These are phyloP conservation scores for Chlorella vulgaris DNA, from an alignment of 139 green algal species.

Conservation along the genomic window DNA sequence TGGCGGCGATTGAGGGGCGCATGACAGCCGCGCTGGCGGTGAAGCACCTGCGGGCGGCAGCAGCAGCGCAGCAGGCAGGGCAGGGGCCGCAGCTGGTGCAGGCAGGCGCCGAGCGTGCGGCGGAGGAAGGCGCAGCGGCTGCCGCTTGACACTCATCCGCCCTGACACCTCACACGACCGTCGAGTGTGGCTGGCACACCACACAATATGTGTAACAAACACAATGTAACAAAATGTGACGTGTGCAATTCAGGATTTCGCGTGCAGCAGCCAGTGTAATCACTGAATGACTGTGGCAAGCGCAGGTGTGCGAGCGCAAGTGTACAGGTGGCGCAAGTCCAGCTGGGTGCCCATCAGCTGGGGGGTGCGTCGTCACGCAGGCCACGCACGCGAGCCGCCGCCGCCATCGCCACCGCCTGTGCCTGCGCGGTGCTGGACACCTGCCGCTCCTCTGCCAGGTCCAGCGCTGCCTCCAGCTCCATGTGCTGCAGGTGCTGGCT, in stretches of 20 bases:
- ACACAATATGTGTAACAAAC: too few relatives aligned
- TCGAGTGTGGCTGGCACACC: too few relatives aligned
- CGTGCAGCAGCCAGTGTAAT: too few relatives aligned
- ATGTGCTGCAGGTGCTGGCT: slow-evolving; percentile 18
- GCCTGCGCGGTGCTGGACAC: neutral
- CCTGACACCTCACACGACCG: too few relatives aligned
- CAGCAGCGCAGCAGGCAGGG: neutral
- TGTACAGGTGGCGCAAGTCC: too few relatives aligned
- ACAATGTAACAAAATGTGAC: too few relatives aligned
- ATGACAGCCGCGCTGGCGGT: slow-evolving; percentile 64
- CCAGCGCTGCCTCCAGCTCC: slow-evolving; percentile 21
- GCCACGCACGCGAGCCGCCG: slow-evolving; percentile 16
- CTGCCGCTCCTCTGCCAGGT: neutral
- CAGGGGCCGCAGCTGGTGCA: neutral
- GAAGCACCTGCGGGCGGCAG: slow-evolving; percentile 37
- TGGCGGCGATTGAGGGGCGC: slow-evolving; percentile 61
- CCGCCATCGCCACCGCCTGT: neutral
- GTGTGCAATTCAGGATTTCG: too few relatives aligned
- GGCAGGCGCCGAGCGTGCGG: too few relatives aligned
- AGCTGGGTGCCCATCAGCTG: neutral
- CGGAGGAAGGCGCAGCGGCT: neutral
- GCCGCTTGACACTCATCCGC: neutral
- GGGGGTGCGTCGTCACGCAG: slow-evolving; percentile 16
- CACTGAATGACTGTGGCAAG: too few relatives aligned
- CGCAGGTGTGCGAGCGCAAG: too few relatives aligned